Conservation (phyloP, 345 rosid genomes). For the Eucalyptus grandis region DNA sequence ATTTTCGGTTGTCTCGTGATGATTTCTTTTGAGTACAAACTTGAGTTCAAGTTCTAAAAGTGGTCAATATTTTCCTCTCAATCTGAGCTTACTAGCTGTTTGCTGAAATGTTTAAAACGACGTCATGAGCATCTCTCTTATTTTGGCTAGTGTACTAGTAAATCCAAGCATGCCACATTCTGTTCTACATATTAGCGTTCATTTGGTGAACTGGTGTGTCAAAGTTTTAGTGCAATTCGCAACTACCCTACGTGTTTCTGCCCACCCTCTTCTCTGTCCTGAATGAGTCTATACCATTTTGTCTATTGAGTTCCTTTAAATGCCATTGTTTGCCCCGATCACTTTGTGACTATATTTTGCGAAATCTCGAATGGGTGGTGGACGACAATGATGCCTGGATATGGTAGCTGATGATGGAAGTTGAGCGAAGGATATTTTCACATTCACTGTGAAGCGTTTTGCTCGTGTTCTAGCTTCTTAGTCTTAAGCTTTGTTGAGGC, state of each 20-base stretch:
- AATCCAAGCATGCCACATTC: neutral
- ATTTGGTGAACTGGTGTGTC: neutral
- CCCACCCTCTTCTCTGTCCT: neutral
- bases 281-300: neutral
- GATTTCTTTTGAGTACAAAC: no score
- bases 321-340: neutral
- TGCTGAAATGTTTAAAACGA: no score
- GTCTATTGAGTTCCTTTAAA: neutral
- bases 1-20: no score
- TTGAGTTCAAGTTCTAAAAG: no score
- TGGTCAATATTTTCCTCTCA: no score
- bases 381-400: no score
- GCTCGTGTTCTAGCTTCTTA: neutral
- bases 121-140: neutral
- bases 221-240: neutral
- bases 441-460: neutral
- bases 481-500: neutral
- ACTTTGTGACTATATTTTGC: neutral
- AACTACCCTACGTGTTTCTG: neutral
- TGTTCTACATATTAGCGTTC: no score
- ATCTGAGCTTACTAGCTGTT: rapidly evolving
- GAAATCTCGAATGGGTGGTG: neutral
- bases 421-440: neutral
- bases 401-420: neutral
- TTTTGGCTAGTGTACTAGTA: neutral